Evolutionary conservation across 208 protist species (phyloP).

Genomic region (Trypanosomatidae sp.): DNA sequence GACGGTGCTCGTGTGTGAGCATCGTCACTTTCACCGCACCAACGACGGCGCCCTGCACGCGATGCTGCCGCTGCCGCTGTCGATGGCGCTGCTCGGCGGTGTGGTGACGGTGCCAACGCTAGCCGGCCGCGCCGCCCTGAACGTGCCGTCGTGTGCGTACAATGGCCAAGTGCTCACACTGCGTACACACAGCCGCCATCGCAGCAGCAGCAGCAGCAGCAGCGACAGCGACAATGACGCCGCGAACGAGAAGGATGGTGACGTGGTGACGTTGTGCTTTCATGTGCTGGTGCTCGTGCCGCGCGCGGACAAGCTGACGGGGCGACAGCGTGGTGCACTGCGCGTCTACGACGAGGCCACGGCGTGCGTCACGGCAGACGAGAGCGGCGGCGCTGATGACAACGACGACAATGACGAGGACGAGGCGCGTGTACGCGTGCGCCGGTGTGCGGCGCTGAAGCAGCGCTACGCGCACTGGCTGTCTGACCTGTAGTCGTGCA

Average conservation of each 20-base stretch:
- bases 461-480: conserved; percentile 40
- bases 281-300: conserved; percentile 71
- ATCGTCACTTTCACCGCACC: conserved; percentile 51
- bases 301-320: conserved; percentile 24
- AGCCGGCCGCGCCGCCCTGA: conserved; percentile 11
- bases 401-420: neutral
- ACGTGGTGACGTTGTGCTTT: conserved; percentile 25
- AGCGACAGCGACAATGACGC: neutral
- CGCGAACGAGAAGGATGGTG: conserved; percentile 1
- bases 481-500: neutral
- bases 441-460: conserved; percentile 30
- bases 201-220: neutral
- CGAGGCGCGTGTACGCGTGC: conserved; percentile 3
- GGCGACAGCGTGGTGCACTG: conserved; percentile 37
- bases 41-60: conserved; percentile 57
- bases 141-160: conserved; percentile 57
- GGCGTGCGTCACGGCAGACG: neutral
- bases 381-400: neutral
- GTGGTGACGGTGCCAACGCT: conserved; percentile 49
- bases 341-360: conserved; percentile 18
- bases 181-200: neutral
- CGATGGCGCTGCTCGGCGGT: conserved; percentile 59
- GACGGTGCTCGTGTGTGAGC: conserved; percentile 53
- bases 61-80: conserved; percentile 66
- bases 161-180: conserved; percentile 50